A percentile compares a stretch with the other conserved stretches of the same genome.
Evolutionary conservation across 169 alveolate species (phyloP).

Genomic region (Plasmodium knowlesi): DNA sequence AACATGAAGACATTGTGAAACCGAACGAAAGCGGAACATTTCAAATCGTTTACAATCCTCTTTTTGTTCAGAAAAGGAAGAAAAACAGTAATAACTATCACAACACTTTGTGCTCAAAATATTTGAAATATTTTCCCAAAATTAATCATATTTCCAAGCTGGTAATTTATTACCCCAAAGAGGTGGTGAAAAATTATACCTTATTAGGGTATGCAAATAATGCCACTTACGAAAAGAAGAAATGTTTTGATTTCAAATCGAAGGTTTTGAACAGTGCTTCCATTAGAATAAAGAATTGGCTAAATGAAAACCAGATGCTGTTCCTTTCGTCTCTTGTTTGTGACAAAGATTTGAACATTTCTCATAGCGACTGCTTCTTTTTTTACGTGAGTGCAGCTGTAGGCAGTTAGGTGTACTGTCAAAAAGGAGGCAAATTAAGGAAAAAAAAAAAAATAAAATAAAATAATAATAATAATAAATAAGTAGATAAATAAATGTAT

Average conservation of each 20-base stretch:
- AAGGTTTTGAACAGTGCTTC: conserved; percentile 45
- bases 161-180: conserved; percentile 51
- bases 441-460: neutral
- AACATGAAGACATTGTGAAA: conserved; percentile 38
- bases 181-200: conserved; percentile 33
- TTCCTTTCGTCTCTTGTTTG: conserved; percentile 2
- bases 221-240: conserved; percentile 33
- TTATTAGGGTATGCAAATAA: conserved; percentile 60
- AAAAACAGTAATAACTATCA: conserved; percentile 60
- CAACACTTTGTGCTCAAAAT: conserved; percentile 59
- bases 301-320: conserved; percentile 53
- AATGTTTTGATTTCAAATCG: conserved; percentile 33
- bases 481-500: no score
- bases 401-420: neutral
- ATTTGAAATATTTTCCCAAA: conserved; percentile 49
- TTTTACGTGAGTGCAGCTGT: conserved; percentile 46
- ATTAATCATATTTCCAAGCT: conserved; percentile 66
- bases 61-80: conserved; percentile 46
- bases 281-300: conserved; percentile 53
- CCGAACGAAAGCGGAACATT: conserved; percentile 39
- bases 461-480: no score
- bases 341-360: conserved; percentile 14
- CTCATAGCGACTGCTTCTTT: conserved; percentile 11
- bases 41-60: conserved; percentile 46
- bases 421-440: neutral